Evolutionary conservation across 768 basidiomycete genomes (phyloP).

Genomic region (Suillus tomentosus): DNA sequence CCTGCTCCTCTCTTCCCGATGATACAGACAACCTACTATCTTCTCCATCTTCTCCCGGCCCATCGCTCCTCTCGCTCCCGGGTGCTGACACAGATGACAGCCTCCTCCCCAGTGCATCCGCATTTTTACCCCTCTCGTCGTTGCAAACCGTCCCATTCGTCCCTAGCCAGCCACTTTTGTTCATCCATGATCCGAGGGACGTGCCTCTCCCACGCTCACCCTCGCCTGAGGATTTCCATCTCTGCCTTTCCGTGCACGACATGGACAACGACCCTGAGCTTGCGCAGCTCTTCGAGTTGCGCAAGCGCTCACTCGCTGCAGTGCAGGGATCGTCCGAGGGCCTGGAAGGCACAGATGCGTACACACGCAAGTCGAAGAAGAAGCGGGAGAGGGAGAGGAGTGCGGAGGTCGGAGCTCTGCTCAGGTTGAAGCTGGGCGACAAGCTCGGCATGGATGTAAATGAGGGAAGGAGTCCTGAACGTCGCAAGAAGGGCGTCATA

Average conservation of each 20-base stretch:
- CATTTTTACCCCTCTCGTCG: not conserved
- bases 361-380: constrained; percentile 39
- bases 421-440: constrained; percentile 54
- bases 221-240: constrained; percentile 43
- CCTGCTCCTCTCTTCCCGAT: constrained; percentile 32
- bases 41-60: constrained; percentile 21
- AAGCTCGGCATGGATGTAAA: constrained; percentile 24
- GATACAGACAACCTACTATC: constrained; percentile 30
- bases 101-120: constrained; percentile 35
- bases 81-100: constrained; percentile 46
- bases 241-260: constrained; percentile 36
- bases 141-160: constrained; percentile 8
- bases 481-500: constrained; percentile 26
- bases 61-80: constrained; percentile 39
- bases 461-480: constrained; percentile 28
- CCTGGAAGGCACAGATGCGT: constrained; percentile 30
- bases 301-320: constrained; percentile 37
- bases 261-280: constrained; percentile 40
- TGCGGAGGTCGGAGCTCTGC: constrained; percentile 55
- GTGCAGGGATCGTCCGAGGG: constrained; percentile 37
- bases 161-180: constrained; percentile 36
- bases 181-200: constrained; percentile 45
- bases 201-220: constrained; percentile 43
- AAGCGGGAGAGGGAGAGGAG: constrained; percentile 56
- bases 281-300: constrained; percentile 41